These are phyloP conservation scores for Colletotrichum endophyticum DNA, from an alignment of 2,329 filamentous ascomycete species.

Conservation along the genomic window DNA sequence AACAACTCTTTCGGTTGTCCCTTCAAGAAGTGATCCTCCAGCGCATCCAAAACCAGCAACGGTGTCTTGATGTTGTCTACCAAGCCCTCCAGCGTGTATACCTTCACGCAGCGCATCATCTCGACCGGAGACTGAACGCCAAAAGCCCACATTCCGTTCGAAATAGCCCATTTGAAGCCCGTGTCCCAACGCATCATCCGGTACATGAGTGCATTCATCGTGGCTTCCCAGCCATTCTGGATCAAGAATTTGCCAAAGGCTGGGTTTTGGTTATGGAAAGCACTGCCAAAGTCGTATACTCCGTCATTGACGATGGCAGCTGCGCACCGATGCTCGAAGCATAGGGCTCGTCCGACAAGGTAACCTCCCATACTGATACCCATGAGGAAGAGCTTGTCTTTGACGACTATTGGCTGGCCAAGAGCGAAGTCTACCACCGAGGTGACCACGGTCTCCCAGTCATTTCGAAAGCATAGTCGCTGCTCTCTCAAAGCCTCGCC, in stretches of 20 bases:
- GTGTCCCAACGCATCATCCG: background rate
- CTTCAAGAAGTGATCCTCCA: background rate
- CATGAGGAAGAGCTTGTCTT: background rate
- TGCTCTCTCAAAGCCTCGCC: background rate
- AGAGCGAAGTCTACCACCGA: background rate
- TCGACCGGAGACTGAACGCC: background rate
- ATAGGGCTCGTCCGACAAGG: background rate
- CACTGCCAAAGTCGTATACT: background rate
- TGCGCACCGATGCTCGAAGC: background rate
- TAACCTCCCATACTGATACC: background rate
- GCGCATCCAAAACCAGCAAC: background rate
- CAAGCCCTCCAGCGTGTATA: background rate
- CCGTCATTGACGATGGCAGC: background rate
- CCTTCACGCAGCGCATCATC: background rate
- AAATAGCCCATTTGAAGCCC: background rate
- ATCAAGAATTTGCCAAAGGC: background rate
- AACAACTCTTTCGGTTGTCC: background rate
- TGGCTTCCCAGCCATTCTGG: background rate
- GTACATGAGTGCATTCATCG: background rate
- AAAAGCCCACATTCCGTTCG: background rate
- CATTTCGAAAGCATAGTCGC: background rate
- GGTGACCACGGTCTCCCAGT: background rate
- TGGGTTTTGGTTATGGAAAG: background rate
- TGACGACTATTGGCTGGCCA: accelerated
- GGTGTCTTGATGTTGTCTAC: background rate